Evolutionary conservation across 129 eudicot species (phyloP), one percentile per base, ranked within the genome.

Genomic region (Solidago caesia): DNA sequence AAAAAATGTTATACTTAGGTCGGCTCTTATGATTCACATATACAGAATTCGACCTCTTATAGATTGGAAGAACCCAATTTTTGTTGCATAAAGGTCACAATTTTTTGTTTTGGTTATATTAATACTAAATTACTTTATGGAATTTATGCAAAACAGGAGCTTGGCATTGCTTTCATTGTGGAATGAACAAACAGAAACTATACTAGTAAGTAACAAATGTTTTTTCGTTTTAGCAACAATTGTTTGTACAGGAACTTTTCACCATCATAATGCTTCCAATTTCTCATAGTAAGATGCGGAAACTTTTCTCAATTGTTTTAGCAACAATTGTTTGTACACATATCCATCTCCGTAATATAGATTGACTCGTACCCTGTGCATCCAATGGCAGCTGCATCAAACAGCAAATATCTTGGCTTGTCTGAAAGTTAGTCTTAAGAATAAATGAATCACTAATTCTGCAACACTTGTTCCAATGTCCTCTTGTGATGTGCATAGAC

Each of bases 241-340:
- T 51, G 64, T 75, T 75, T 51, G 79, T 75, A 75, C 72, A 64
- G 64, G 53, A 15, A 41, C 44, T 65, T 75, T 74, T 51, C 47
- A 51, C 64, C 45, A 63, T 27, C 44, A 65, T 16, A 15, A 65
- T 26, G 63, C 44, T 64, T 47, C 1, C n/a, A 6, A 15, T 51
- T 44, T 25, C 44, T 25, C 44, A 13, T 44, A 41, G 26, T 58
- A 72, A 8, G 42, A 21, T 5, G 41, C 42, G 21, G n/a, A 71
- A 55, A 15, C 39, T 33, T 33, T 33, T 33, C 39, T 1, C 39
- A 33, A 43, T 74, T 74, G 47, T 45, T 27, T 14, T 8, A 58
- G 48, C 53, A 63, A 74, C 21, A 21, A 21, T 21, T 21, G 21
- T 21, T 21, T 21, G 78, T n/a, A 14, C 21, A 49, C 62, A 2